Percentiles rank a stretch among this genome's conserved stretches.
These are phyloP conservation scores for Yarrowia hollandica DNA, from an alignment of 805 yeast genomes.

Conservation along the genomic window DNA sequence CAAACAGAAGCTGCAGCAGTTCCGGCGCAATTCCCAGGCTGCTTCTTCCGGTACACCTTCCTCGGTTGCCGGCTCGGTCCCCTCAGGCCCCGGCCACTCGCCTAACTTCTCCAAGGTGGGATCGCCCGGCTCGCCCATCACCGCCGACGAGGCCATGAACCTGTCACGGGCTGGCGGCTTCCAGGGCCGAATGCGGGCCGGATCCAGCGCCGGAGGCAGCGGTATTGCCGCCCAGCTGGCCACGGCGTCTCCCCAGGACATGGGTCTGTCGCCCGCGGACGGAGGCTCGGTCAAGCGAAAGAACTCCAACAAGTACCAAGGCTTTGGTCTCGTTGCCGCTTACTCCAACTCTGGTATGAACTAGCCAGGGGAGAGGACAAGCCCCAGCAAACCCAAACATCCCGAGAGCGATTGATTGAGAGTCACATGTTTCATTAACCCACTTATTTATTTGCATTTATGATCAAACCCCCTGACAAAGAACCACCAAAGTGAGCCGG, in stretches of 20 bases:
- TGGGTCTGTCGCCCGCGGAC: neutral
- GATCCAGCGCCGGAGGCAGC: constrained; percentile 18
- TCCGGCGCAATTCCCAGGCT: constrained; percentile 26
- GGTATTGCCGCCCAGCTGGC: constrained; percentile 24
- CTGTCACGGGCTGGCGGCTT: constrained; percentile 39
- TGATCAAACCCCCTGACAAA: no score
- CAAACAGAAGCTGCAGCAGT: constrained; percentile 28
- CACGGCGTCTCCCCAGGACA: constrained; percentile 4
- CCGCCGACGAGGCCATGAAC: constrained; percentile 44
- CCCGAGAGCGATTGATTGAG: neutral
- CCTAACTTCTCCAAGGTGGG: constrained; percentile 21
- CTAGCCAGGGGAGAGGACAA: neutral
- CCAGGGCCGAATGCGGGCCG: constrained; percentile 25
- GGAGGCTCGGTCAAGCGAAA: constrained; percentile 25
- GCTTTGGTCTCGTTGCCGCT: constrained; percentile 44
- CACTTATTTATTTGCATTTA: constrained; percentile 22
- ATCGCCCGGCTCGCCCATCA: constrained; percentile 35
- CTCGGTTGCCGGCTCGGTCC: neutral
- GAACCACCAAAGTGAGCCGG: neutral
- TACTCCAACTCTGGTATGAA: constrained; percentile 35
- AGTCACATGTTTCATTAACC: constrained; percentile 19
- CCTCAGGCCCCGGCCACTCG: constrained; percentile 9
- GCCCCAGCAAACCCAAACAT: no score
- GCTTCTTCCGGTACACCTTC: neutral
- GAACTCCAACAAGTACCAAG: constrained; percentile 33